These are phyloP conservation scores for Garcia nutans DNA, from an alignment of 345 rosid species.

Conservation along the genomic window DNA sequence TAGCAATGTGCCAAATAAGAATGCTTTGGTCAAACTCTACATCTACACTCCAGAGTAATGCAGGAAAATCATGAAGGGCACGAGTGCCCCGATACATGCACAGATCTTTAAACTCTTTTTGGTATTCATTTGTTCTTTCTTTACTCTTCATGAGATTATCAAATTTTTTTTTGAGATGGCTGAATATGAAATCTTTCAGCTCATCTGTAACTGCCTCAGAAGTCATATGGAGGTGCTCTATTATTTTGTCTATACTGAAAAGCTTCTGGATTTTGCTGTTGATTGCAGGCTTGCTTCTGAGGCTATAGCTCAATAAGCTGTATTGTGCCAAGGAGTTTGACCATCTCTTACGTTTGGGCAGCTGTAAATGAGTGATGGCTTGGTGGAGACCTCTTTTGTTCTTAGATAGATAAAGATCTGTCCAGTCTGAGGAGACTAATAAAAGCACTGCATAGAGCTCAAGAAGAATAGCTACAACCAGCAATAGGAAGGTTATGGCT, in stretches of 20 bases:
- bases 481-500: constrained; percentile 19
- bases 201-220: neutral
- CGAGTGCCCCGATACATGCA: neutral
- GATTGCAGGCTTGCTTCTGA: neutral
- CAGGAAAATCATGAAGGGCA: neutral
- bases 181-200: neutral
- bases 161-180: neutral
- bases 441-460: constrained; percentile 16
- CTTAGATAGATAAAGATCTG: constrained; percentile 9
- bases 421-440: constrained; percentile 15
- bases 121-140: neutral
- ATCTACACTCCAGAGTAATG: constrained; percentile 12
- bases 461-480: constrained; percentile 18
- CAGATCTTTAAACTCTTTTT: neutral
- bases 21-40: constrained; percentile 27
- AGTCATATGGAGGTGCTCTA: constrained; percentile 5
- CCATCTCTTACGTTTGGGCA: constrained; percentile 18
- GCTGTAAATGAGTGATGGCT: neutral
- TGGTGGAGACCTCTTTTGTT: neutral
- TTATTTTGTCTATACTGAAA: neutral
- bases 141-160: neutral
- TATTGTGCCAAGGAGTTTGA: constrained; percentile 13
- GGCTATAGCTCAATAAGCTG: constrained; percentile 6
- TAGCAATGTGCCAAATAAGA: constrained; percentile 38
- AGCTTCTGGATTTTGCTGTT: neutral